phyloP scores from a whole-genome alignment of 495 filamentous ascomycete species.

The Extremus antarcticus region DNA sequence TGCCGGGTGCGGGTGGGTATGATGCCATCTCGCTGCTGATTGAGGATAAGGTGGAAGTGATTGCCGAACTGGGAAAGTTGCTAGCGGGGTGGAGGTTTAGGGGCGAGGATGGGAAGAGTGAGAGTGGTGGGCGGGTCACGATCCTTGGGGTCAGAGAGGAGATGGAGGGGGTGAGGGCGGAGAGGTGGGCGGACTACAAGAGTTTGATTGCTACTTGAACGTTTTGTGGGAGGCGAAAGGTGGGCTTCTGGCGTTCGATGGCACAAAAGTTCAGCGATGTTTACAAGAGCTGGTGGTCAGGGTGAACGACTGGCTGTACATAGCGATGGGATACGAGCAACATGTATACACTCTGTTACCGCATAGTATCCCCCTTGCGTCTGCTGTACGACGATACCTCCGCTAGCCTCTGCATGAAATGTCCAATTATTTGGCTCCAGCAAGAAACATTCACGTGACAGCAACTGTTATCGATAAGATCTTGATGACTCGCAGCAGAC shows the following conservation, averaged over 20 bases:
- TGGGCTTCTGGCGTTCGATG: neutral
- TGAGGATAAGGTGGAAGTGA: conserved; percentile 58
- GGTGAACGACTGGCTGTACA: no score
- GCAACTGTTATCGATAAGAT: no score
- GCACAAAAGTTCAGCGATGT: neutral
- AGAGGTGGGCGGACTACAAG: conserved; percentile 49
- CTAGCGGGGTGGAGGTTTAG: conserved; percentile 51
- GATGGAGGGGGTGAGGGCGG: conserved; percentile 67
- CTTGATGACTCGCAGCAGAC: no score
- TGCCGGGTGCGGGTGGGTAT: conserved; percentile 88
- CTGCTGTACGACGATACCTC: no score
- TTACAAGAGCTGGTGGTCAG: no score
- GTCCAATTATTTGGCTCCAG: no score
- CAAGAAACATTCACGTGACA: no score
- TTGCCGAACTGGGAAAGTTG: conserved; percentile 49
- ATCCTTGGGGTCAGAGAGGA: conserved; percentile 76
- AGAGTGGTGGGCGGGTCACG: conserved; percentile 56
- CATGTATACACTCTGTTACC: no score
- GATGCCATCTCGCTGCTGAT: conserved; percentile 81
- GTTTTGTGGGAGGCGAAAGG: neutral
- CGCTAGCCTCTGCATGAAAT: no score
- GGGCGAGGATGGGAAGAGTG: conserved; percentile 35
- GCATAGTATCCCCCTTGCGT: no score
- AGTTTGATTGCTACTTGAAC: conserved; percentile 39
- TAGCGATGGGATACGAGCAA: no score